phyloP scores from a whole-genome alignment of 495 filamentous ascomycete genomes.

The Achaetomiella virescens region DNA sequence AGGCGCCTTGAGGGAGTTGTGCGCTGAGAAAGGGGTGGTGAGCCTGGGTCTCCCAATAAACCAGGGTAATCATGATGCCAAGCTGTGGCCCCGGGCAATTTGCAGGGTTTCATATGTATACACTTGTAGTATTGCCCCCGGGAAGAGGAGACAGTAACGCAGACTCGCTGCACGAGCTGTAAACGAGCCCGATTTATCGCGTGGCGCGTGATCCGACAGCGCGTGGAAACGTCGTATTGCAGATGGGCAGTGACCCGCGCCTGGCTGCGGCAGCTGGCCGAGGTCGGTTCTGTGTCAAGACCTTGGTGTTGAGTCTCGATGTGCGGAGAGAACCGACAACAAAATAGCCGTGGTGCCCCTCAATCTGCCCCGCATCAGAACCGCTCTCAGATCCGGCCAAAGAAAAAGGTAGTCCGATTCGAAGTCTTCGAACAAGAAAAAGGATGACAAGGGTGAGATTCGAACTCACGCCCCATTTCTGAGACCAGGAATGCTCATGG shows the following conservation, averaged over 20 bases:
- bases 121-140: no score
- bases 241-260: background rate
- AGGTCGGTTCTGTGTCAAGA: background rate
- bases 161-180: slow-evolving; percentile 4
- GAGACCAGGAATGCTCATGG: slow-evolving; percentile 23
- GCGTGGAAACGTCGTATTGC: slow-evolving; percentile 11
- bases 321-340: background rate
- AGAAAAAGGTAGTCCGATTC: background rate
- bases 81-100: no score
- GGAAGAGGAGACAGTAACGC: no score
- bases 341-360: background rate
- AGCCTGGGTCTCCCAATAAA: no score
- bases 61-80: no score
- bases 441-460: slow-evolving; percentile 31
- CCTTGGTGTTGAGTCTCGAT: background rate
- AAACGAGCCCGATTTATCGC: background rate
- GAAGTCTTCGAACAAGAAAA: background rate
- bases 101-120: no score
- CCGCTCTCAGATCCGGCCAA: background rate
- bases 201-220: slow-evolving; percentile 11
- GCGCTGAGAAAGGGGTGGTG: background rate
- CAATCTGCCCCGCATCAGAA: background rate
- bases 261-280: slow-evolving; percentile 12
- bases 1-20: slow-evolving; percentile 10
- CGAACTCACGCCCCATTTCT: slow-evolving; percentile 30